phyloP scores from a whole-genome alignment of 2,329 filamentous ascomycete species.

The Arthrobotrys sphaeroides region DNA sequence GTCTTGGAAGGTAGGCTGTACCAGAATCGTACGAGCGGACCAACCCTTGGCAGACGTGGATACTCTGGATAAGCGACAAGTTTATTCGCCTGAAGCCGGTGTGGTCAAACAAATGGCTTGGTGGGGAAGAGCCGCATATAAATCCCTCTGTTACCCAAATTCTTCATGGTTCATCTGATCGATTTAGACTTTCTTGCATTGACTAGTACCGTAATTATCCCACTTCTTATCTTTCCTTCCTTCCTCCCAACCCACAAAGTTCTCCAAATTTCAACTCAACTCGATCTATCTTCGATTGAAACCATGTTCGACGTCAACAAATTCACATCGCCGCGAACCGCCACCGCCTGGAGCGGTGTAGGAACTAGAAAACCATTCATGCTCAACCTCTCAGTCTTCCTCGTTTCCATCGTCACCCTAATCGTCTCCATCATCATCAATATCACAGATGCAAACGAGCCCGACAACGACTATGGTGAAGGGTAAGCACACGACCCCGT shows the following conservation, averaged over 20 bases:
- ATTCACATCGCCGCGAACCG: slow-evolving; percentile 25
- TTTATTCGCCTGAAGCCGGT: neutral
- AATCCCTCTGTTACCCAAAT: neutral
- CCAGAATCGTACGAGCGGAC: slow-evolving; percentile 1
- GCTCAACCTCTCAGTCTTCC: slow-evolving; percentile 1
- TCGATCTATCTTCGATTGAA: too few relatives aligned
- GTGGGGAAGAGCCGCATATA: slow-evolving; percentile 17
- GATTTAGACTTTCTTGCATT: neutral
- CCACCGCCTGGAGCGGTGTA: slow-evolving; percentile 21
- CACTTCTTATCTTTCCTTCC: neutral
- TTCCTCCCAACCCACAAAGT: neutral
- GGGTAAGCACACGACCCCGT: slow-evolving; percentile 7
- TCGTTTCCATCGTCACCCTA: slow-evolving; percentile 13
- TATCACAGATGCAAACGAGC: slow-evolving; percentile 36
- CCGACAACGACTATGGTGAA: slow-evolving; percentile 29
- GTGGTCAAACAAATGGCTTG: neutral
- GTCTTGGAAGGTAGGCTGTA: slow-evolving; percentile 18
- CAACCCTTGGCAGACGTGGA: slow-evolving; percentile 8
- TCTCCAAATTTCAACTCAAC: neutral
- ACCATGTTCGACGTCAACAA: neutral
- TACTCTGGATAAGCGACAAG: neutral
- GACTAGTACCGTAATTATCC: neutral
- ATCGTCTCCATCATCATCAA: slow-evolving; percentile 34
- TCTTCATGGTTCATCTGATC: neutral
- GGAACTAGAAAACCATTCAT: slow-evolving; percentile 20